These are phyloP conservation scores for Clavispora fructus DNA, from an alignment of 805 yeast genomes.

Conservation along the genomic window DNA sequence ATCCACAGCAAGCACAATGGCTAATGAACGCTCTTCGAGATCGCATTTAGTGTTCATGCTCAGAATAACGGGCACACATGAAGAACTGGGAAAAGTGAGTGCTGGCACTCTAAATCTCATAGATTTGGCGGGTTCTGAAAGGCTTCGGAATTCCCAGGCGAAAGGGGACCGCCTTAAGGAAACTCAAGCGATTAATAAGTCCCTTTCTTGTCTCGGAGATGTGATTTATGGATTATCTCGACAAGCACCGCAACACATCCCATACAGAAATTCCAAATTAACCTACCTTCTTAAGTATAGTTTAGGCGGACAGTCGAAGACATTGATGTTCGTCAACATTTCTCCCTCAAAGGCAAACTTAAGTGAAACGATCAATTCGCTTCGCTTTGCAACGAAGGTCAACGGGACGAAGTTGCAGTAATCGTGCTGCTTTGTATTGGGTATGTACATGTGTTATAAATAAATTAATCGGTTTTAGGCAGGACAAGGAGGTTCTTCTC, in stretches of 20 bases:
- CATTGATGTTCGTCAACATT: slow-evolving; percentile 87
- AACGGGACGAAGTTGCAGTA: slow-evolving; percentile 41
- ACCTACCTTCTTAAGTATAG: slow-evolving; percentile 84
- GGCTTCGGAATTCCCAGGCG: slow-evolving; percentile 69
- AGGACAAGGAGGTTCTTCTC: slow-evolving; percentile 23
- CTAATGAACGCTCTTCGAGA: slow-evolving; percentile 83
- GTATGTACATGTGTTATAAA: neutral
- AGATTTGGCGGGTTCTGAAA: slow-evolving; percentile 93
- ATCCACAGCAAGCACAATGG: slow-evolving; percentile 73
- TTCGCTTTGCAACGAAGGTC: slow-evolving; percentile 85
- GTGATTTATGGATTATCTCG: slow-evolving; percentile 68
- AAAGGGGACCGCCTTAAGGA: slow-evolving; percentile 78
- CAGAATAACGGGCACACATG: slow-evolving; percentile 50
- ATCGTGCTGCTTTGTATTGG: neutral
- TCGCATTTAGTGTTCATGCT: slow-evolving; percentile 83
- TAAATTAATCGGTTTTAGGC: neutral
- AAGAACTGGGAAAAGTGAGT: slow-evolving; percentile 39
- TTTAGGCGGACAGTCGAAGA: slow-evolving; percentile 78
- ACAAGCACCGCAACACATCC: slow-evolving; percentile 46
- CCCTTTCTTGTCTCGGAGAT: slow-evolving; percentile 84
- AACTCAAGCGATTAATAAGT: slow-evolving; percentile 84
- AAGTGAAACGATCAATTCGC: slow-evolving; percentile 75
- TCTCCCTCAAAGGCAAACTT: slow-evolving; percentile 61
- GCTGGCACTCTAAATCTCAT: slow-evolving; percentile 61
- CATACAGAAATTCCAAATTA: slow-evolving; percentile 66